Evolutionary conservation across 805 yeast genomes (phyloP), one percentile per base, ranked within the genome.

Genomic region (Dipodascus albidus): DNA sequence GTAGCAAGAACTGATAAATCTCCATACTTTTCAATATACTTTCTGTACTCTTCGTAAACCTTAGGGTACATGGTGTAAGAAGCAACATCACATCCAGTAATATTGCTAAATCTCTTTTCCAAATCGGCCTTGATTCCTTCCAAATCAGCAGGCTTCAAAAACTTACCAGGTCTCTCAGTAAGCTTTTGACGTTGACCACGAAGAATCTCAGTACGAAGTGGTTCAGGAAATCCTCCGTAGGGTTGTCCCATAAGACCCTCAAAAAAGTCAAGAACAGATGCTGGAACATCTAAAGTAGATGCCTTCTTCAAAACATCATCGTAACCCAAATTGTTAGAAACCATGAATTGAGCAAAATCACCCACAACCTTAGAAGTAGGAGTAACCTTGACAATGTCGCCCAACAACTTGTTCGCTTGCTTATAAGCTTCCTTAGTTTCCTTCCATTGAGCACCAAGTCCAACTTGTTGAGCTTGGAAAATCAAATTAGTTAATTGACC

Each of bases 361-460:
- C 99, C 99, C 59, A 93, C 99, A 65, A 93, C 99, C 77, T 93
- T 93, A n/a, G 98, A 90, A 22, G 99, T 93, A 57, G 99, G 99
- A 9, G 99, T 93, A 52, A 93, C 99, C 76, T 93, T 93, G 64
- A 93, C 98, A 67, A 93, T 80, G 69, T 93, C 99, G 58, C 99
- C 99, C 59, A 93, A 78, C 58, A 93, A 77, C 64, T 78, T 72
- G 74, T 93, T 93, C 55, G 99, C 99, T 61, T 82, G 84, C 70
- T 83, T 84, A 73, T 93, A 93, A 23, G 96, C 93, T 68, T 80
- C 84, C 79, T 93, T 93, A 51, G 99, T 93, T 74, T 87, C 95
- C 58, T 79, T 77, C 99, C 99, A 93, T 75, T 87, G 89, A 62
- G 86, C 85, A 62, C 99, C 99, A 59, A 93, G 78, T 57, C 99